phyloP scores from a whole-genome alignment of 2,329 filamentous ascomycete genomes.

The Calonectria ilicicola region DNA sequence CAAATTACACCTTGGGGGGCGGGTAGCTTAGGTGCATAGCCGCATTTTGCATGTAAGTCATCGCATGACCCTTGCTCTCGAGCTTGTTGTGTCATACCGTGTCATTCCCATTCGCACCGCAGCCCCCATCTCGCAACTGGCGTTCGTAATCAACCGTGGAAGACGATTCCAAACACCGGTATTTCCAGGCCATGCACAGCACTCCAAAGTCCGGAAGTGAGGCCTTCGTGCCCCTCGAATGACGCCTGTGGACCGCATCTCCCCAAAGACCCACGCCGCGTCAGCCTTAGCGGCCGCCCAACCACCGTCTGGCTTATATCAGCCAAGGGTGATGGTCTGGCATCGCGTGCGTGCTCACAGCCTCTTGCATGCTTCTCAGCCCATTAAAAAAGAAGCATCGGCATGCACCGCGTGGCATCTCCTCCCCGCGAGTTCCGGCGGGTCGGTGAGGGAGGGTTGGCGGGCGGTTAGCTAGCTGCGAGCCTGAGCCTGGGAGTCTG shows the following conservation, averaged over 20 bases:
- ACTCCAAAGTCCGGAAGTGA: neutral
- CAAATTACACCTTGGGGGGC: neutral
- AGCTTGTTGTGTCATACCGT: neutral
- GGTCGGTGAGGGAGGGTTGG: neutral
- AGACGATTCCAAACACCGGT: neutral
- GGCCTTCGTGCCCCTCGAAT: neutral
- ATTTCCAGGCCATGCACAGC: neutral
- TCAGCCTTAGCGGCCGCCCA: constrained; percentile 20
- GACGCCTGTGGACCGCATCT: neutral
- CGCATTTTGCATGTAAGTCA: constrained; percentile 20
- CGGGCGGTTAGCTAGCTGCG: neutral
- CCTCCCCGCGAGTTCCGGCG: neutral
- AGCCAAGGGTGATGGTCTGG: neutral
- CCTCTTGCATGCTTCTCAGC: neutral
- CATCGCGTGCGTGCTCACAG: constrained; percentile 10
- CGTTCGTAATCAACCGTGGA: neutral
- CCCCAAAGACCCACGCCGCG: constrained; percentile 3
- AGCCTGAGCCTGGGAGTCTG: neutral
- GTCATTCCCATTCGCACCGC: neutral
- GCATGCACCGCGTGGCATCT: neutral
- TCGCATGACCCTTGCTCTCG: constrained; percentile 8
- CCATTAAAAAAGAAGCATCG: neutral
- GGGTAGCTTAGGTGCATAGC: constrained; percentile 18
- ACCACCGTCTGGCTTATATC: constrained; percentile 16
- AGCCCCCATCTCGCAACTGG: neutral